Evolutionary conservation across 2,329 filamentous ascomycete species (phyloP), one percentile per base, ranked within the genome.

Genomic region (Fusarium pseudoanthophilum): DNA sequence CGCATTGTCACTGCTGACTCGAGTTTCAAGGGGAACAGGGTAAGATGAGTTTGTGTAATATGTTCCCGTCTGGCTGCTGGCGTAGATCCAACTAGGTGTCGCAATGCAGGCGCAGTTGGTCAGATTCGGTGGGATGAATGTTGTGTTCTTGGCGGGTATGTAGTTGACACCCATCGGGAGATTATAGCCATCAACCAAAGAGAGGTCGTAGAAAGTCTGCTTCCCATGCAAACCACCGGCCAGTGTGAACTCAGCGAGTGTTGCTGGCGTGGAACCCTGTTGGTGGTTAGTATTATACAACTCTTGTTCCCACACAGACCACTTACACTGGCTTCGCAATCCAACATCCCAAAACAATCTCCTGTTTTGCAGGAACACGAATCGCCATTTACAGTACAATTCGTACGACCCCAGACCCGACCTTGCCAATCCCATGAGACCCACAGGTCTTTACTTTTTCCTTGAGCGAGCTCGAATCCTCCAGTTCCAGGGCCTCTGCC

Each of bases 131-230:
- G 93, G 92, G 66, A 95, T 91, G 61, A 92, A 87, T 3, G 85
- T 87, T 13, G 88, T 86, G 75, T 93, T 91, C 60, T 87, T 86
- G 28, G 91, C 87, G 7, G 89, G 87, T 32, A 89, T 85, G 74
- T 90, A 88, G 61, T 87, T 85, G 78, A 90, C 89, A 36, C 89
- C 91, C 70, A 95, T 79, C 4, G 92, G 92, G 3, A 95, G 82
- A 79, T 95, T 95, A 86, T 95, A 95, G 55, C 93, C 93, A 79
- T 96, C 93, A 28, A 96, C 93, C 6, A 95, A 86, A 45, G 92
- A 95, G 71, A 96, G 93, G 80, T 96, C 93, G 83, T 95, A 95
- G 80, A 94, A 96, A 15, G 91, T 92, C 78, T 95, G 92, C 66
- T 79, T 82, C 55, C 84, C 84, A 28, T 85, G 84, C 48, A 87